Evolutionary conservation across 2,329 filamentous ascomycete species (phyloP).

Genomic region (Cladosporium colombiae): DNA sequence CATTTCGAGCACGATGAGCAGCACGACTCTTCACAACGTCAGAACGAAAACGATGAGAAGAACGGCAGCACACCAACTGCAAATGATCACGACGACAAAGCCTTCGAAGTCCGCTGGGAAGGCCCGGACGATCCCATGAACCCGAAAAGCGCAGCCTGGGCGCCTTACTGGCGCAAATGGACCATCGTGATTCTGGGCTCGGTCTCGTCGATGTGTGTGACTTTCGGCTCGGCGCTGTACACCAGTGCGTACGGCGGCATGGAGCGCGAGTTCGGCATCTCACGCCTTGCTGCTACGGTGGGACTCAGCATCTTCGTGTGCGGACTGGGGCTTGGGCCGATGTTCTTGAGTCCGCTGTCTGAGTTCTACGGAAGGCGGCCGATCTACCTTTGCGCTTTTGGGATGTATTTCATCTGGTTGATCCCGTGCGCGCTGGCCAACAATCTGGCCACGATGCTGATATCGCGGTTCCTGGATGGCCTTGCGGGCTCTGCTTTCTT

Average conservation of each 20-base stretch:
- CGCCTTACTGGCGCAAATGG: slow-evolving; percentile 67
- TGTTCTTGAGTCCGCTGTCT: slow-evolving; percentile 62
- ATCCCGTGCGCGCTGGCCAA: slow-evolving; percentile 70
- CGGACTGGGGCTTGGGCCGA: slow-evolving; percentile 63
- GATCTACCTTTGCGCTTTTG: slow-evolving; percentile 69
- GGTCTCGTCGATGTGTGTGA: slow-evolving; percentile 42
- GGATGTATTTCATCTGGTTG: slow-evolving; percentile 66
- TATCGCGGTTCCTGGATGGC: slow-evolving; percentile 76
- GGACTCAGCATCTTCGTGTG: slow-evolving; percentile 81
- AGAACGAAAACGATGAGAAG: slow-evolving; percentile 16
- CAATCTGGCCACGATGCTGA: slow-evolving; percentile 65
- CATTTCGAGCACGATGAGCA: slow-evolving; percentile 26
- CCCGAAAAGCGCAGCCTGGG: slow-evolving; percentile 65
- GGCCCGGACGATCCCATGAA: slow-evolving; percentile 71
- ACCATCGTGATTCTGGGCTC: slow-evolving; percentile 73
- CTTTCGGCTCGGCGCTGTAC: slow-evolving; percentile 55
- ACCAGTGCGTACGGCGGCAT: slow-evolving; percentile 42
- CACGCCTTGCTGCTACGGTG: slow-evolving; percentile 71
- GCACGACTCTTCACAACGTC: not conserved
- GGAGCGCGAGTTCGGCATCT: slow-evolving; percentile 68
- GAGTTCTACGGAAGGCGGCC: slow-evolving; percentile 68
- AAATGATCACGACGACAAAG: slow-evolving; percentile 29
- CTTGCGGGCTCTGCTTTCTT: slow-evolving; percentile 65
- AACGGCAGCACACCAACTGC: not conserved
- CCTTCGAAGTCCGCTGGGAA: slow-evolving; percentile 74